phyloP scores from a whole-genome alignment of 768 basidiomycete species.

The Phaeolepiota aurea region DNA sequence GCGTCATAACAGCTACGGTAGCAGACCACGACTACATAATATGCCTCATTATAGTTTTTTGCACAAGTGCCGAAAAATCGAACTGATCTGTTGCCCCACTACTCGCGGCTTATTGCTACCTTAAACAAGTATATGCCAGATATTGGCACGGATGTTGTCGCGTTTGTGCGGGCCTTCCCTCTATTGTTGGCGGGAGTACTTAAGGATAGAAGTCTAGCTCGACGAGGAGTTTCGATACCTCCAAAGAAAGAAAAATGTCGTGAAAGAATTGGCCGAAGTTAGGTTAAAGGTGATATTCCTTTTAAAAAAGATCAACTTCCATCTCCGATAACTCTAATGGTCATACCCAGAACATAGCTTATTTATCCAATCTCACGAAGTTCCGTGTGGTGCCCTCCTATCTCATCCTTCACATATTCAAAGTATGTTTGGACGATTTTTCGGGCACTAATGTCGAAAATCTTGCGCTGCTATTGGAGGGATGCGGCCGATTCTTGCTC shows the following conservation, averaged over 20 bases:
- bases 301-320: no score
- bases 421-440: constrained; percentile 95
- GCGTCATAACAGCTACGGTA: constrained; percentile 5
- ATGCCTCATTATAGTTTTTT: constrained; percentile 60
- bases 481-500: constrained; percentile 87
- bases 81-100: constrained; percentile 87
- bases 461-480: constrained; percentile 83
- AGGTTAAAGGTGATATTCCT: constrained; percentile 60
- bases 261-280: constrained; percentile 81
- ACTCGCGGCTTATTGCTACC: constrained; percentile 83
- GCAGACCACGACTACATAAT: background rate
- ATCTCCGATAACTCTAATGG: no score
- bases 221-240: constrained; percentile 97
- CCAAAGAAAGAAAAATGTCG: constrained; percentile 88
- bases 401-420: constrained; percentile 90
- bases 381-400: constrained; percentile 88
- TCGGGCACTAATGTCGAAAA: constrained; percentile 91
- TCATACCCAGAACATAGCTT: constrained; percentile 72
- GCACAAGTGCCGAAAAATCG: constrained; percentile 80
- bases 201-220: constrained; percentile 60
- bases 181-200: background rate
- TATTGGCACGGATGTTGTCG: constrained; percentile 74
- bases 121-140: constrained; percentile 92
- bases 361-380: constrained; percentile 90
- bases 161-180: constrained; percentile 60